Percentiles rank a stretch among this genome's conserved stretches.
Evolutionary conservation across 257 asterid genomes (phyloP).

Genomic region (Plectranthus barbatus): DNA sequence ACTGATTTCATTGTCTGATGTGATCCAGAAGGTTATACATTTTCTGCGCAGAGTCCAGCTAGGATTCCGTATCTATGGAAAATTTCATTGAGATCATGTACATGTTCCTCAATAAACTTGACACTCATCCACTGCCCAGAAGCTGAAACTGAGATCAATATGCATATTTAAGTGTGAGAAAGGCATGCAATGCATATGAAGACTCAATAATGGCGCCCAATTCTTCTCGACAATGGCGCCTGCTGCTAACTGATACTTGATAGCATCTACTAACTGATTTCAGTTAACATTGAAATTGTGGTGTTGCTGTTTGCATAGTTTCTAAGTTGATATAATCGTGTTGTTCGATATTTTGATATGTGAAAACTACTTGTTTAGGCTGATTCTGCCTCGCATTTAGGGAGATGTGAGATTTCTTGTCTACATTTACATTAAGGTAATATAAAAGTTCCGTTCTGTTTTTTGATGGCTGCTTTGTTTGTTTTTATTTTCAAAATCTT

Average conservation of each 20-base stretch:
- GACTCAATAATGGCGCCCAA: not conserved
- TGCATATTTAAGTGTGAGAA: not conserved
- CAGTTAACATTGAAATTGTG: not conserved
- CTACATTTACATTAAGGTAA: not conserved
- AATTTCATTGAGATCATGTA: not conserved
- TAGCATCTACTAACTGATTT: not conserved
- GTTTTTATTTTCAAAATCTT: too few species aligned
- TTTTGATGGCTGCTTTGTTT: too few species aligned
- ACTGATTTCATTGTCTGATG: not conserved
- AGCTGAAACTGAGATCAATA: not conserved
- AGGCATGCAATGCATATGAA: not conserved
- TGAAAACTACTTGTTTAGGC: not conserved
- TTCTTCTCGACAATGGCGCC: not conserved
- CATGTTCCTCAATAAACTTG: not conserved
- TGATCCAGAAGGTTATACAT: not conserved
- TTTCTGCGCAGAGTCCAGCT: conserved; percentile 11
- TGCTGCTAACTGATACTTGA: not conserved
- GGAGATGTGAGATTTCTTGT: not conserved
- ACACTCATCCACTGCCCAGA: not conserved
- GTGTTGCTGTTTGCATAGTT: not conserved
- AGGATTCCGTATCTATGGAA: not conserved
- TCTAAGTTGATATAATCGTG: not conserved
- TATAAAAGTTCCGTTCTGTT: too few species aligned
- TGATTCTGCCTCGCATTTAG: not conserved
- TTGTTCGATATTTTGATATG: not conserved